Evolutionary conservation across 1,139 yeast genomes (phyloP).

Genomic region (Sugiyamaella castrensis): DNA sequence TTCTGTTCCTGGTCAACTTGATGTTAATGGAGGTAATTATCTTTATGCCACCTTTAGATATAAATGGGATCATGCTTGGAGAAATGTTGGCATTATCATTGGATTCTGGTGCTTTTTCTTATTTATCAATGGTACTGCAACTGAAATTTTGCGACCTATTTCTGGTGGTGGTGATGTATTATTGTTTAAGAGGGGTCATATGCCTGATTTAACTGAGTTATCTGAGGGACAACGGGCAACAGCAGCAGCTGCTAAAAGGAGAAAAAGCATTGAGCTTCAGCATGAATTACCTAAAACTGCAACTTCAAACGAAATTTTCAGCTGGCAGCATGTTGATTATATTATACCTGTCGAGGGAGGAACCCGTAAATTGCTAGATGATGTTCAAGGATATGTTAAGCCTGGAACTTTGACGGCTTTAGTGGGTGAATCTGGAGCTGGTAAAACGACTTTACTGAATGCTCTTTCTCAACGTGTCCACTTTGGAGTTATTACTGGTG

Average conservation of each 20-base stretch:
- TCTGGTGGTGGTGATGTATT: slow-evolving; percentile 58
- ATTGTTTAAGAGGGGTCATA: slow-evolving; percentile 53
- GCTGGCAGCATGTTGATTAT: slow-evolving; percentile 55
- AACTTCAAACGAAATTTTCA: slow-evolving; percentile 44
- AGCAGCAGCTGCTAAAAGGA: slow-evolving; percentile 33
- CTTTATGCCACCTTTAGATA: slow-evolving; percentile 41
- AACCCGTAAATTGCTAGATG: slow-evolving; percentile 47
- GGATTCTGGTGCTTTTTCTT: slow-evolving; percentile 55
- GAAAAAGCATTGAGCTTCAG: no score
- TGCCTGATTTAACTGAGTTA: slow-evolving; percentile 39
- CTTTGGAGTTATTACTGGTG: slow-evolving; percentile 62
- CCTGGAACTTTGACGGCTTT: slow-evolving; percentile 64
- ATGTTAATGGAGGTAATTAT: slow-evolving; percentile 51
- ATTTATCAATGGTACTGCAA: slow-evolving; percentile 45
- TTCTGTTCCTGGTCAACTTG: slow-evolving; percentile 44
- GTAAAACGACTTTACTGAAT: slow-evolving; percentile 62
- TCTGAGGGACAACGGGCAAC: slow-evolving; percentile 14
- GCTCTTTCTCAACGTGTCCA: slow-evolving; percentile 57
- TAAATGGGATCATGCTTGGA: slow-evolving; percentile 57
- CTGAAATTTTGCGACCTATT: slow-evolving; percentile 52
- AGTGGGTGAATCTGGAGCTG: slow-evolving; percentile 72
- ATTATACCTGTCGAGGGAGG: slow-evolving; percentile 52
- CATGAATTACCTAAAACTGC: slow-evolving; percentile 23
- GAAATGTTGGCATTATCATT: slow-evolving; percentile 59
- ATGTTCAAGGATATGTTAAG: slow-evolving; percentile 61